Base-by-base conservation (phyloP, 2,329 filamentous ascomycete species). In the Grosmannia penicillata region DNA sequence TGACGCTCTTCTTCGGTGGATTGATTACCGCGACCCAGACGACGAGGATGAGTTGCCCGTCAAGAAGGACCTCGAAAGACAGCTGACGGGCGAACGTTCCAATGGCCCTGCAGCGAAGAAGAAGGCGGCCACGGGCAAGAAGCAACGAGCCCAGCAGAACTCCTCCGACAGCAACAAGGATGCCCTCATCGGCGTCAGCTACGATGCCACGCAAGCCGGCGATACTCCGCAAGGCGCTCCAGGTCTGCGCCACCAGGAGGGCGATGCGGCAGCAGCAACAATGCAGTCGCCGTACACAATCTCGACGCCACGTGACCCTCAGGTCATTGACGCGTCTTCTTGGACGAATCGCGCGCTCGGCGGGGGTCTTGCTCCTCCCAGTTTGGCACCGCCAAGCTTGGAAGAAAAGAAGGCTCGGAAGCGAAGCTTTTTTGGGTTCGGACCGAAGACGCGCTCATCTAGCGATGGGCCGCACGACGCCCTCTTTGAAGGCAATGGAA, bases 401-500 rank as follows among this genome's bases (percentile, higher is more conserved):
- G 78, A 84, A 24, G 87, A 91, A 52, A 91, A 93, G 57, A 82
- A 81, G 58, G 66, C 68, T 39, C 73, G 85, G 56, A 95, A 95
- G 69, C 59, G 80, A 61, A 69, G 81, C 69, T 65, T 91, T 70
- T 63, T 85, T 62, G 62, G 87, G 60, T 71, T 79, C 46, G 73
- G 74, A 0, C 63, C 72, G 18, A 78, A 75, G 58, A 62, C 68
- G 26, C 62, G 74, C 30, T 65, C 64, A 1, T 75, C 72, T 1
- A 67, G 65, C 4, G 75, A 78, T 28, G 68, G 70, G 2, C 19
- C 40, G 8, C 66, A 70, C 44, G 72, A 78, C 34, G 61, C 66
- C 4, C 53, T 72, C 13, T 69, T 70, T 45, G 63, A 62, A 40
- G 56, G 47, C 50, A 13, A 19, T 9, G 25, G 17, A 18, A 36